Percentiles rank a stretch among this genome's conserved stretches.
phyloP scores from a whole-genome alignment of 495 filamentous ascomycete genomes.

The Penicillium atrosanguineum region DNA sequence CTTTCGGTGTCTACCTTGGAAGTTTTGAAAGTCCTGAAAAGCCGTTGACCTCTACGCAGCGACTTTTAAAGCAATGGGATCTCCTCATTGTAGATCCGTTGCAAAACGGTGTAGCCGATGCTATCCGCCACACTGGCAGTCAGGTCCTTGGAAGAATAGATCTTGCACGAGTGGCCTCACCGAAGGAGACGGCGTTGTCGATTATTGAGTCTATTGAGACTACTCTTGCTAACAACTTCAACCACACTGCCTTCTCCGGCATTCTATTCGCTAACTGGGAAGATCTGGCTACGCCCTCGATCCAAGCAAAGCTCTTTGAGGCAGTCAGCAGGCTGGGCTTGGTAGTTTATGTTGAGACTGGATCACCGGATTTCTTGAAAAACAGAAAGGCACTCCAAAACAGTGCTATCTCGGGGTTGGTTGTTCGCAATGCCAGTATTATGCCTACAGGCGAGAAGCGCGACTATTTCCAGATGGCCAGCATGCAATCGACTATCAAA shows the following conservation, averaged over 20 bases:
- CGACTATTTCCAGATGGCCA: slow-evolving; percentile 48
- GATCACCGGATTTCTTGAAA: slow-evolving; percentile 46
- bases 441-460: slow-evolving; percentile 44
- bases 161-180: slow-evolving; percentile 27
- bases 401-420: slow-evolving; percentile 39
- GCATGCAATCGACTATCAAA: slow-evolving; percentile 46
- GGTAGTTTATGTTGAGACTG: slow-evolving; percentile 49
- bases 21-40: slow-evolving; percentile 32
- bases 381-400: slow-evolving; percentile 36
- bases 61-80: slow-evolving; percentile 45
- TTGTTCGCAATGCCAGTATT: slow-evolving; percentile 51
- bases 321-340: slow-evolving; percentile 37
- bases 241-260: slow-evolving; percentile 39
- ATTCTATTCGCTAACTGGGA: slow-evolving; percentile 53
- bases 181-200: slow-evolving; percentile 20
- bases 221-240: slow-evolving; percentile 28
- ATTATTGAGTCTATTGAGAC: slow-evolving; percentile 35
- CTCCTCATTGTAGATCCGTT: slow-evolving; percentile 47
- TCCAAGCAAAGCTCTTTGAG: slow-evolving; percentile 38
- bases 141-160: slow-evolving; percentile 44
- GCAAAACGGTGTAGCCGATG: slow-evolving; percentile 37
- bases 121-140: slow-evolving; percentile 23
- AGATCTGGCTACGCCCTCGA: slow-evolving; percentile 23
- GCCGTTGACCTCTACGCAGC: slow-evolving; percentile 31
- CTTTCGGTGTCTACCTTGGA: slow-evolving; percentile 52